Conservation (phyloP, 2,329 filamentous ascomycete genomes). For the Geosmithia flava region DNA sequence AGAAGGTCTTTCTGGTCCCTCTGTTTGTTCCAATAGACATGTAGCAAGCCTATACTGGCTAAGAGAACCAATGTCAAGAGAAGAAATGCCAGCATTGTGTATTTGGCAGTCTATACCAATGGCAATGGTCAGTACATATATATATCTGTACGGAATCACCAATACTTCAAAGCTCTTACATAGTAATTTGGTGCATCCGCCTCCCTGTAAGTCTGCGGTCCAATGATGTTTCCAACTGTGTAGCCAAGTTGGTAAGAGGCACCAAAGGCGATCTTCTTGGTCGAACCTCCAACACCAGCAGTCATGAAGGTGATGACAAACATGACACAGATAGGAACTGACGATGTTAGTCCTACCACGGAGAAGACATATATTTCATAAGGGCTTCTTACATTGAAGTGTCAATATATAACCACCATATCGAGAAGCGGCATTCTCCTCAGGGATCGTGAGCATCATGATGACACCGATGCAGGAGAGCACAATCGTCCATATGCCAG, state of each 20-base stretch:
- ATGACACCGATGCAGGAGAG: slow-evolving; percentile 1
- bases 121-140: not conserved
- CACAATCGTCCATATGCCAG: slow-evolving; percentile 1
- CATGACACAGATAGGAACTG: slow-evolving; percentile 4
- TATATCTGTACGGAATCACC: too few species aligned
- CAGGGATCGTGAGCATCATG: slow-evolving; percentile 3
- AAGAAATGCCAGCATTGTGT: slow-evolving; percentile 4
- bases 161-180: not conserved
- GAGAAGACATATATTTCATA: not conserved
- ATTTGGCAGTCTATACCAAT: slow-evolving; percentile 3
- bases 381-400: slow-evolving; percentile 1
- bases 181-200: slow-evolving; percentile 4
- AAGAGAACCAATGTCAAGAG: not conserved
- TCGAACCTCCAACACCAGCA: slow-evolving; percentile 3
- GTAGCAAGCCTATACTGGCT: slow-evolving; percentile 1
- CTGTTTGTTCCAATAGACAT: slow-evolving; percentile 2
- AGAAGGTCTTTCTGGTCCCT: not conserved
- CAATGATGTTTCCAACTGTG: slow-evolving; percentile 4
- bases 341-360: not conserved
- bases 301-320: slow-evolving; percentile 5
- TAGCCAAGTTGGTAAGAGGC: slow-evolving; percentile 4
- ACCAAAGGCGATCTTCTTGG: slow-evolving; percentile 4
- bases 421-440: not conserved
- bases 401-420: slow-evolving; percentile 3
- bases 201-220: slow-evolving; percentile 3